Base-by-base conservation (phyloP, 2,329 filamentous ascomycete species). In the Karstenula rhodostoma region DNA sequence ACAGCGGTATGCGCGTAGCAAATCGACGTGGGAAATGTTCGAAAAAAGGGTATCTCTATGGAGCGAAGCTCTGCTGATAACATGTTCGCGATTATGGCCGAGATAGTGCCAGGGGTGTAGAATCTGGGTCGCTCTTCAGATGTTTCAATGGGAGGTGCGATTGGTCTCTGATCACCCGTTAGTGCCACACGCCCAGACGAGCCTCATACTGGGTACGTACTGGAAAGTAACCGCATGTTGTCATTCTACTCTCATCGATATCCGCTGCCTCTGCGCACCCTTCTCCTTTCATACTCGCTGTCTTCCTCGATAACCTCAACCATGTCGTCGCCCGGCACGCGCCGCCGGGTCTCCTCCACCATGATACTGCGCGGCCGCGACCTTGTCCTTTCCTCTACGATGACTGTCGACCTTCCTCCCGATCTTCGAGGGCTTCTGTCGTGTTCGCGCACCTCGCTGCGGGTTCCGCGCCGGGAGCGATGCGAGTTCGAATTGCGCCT, bases 281-380 rank as follows among this genome's bases (percentile, higher is more conserved):
- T 77, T 60, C 65, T 70, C 59, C 65, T 64, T 7, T 73, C 72
- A 43, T 82, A 77, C 19, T 77, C 75, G 5, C 81, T 82, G 57
- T 83, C 79, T 73, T 87, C 85, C 73, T 88, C 86, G 60, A 85
- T 81, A 9, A 87, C 85, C 73, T 87, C 84, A 2, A 87, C 81
- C n/a, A 86, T 77, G 72, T 86, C 83, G 51, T 85, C 84, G 43
- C 80, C 78, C 46, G 79, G 80, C 17, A 83, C 82, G 60, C 79
- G 75, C 49, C 65, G 60, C 29, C 73, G 37, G 13, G 17, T 61
- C 47, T 82, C 79, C 50, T 83, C 81, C 8, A 84, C 80, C 25
- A 84, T 70, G 42, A 83, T 73, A 59, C 76, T 76, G 53, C 75
- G 70, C 15, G 73, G 59, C 46, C 76, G 48, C 59, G 75, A 64